Conservation (phyloP, 495 filamentous ascomycete species). For the Amphirosellinia nigrospora region DNA sequence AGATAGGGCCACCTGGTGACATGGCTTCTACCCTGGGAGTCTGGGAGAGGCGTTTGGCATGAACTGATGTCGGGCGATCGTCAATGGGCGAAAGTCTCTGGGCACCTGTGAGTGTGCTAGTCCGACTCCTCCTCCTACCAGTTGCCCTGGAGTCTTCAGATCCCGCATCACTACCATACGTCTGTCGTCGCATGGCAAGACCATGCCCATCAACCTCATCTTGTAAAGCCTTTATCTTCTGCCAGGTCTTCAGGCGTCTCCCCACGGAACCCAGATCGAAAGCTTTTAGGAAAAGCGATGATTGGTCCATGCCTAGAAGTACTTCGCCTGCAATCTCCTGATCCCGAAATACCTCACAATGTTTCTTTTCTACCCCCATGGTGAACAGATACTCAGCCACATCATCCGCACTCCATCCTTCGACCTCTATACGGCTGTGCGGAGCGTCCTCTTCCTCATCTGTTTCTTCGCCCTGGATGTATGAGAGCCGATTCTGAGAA, state of each 20-base stretch:
- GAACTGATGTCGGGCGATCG: slow-evolving; percentile 46
- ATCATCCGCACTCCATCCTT: slow-evolving; percentile 74
- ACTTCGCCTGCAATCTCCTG: slow-evolving; percentile 97
- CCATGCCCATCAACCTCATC: slow-evolving; percentile 68
- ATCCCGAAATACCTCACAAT: slow-evolving; percentile 92
- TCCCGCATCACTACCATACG: slow-evolving; percentile 60
- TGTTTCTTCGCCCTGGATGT: slow-evolving; percentile 87
- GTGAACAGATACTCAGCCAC: slow-evolving; percentile 87
- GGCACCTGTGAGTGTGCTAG: slow-evolving; percentile 78
- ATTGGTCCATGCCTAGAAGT: slow-evolving; percentile 91
- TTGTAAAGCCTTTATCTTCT: slow-evolving; percentile 87
- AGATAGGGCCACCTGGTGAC: slow-evolving; percentile 49
- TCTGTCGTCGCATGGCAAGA: slow-evolving; percentile 48
- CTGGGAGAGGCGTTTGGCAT: slow-evolving; percentile 51
- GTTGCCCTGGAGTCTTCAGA: slow-evolving; percentile 51
- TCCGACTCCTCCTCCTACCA: slow-evolving; percentile 49
- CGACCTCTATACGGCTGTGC: slow-evolving; percentile 68
- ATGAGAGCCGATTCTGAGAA: slow-evolving; percentile 79
- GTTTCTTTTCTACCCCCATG: slow-evolving; percentile 76
- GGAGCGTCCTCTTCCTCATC: slow-evolving; percentile 68
- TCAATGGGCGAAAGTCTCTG: slow-evolving; percentile 58
- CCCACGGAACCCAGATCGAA: slow-evolving; percentile 94
- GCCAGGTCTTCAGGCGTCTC: slow-evolving; percentile 88
- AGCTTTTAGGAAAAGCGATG: slow-evolving; percentile 90
- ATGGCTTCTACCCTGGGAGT: slow-evolving; percentile 49